Conservation (phyloP, 306 rosid species). For the Medicago ruthenica region DNA sequence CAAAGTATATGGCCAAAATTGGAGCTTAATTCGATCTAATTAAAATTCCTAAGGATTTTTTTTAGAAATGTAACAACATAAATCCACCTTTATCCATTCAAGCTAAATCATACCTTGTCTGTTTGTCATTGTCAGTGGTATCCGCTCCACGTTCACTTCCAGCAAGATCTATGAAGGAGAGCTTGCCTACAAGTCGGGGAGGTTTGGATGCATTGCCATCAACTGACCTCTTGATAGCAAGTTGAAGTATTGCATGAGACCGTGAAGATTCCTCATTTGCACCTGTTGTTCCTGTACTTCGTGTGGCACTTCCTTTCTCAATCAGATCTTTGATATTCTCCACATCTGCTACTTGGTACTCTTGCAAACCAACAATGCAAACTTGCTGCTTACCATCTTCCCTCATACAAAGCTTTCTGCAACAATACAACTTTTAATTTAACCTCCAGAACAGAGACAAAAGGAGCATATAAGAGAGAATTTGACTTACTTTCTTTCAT, state of each 20-base stretch:
- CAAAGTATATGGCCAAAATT: constrained; percentile 1
- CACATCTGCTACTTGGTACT: constrained; percentile 89
- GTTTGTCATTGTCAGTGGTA: constrained; percentile 97
- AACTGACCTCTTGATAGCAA: constrained; percentile 83
- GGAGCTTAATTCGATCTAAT: constrained; percentile 12
- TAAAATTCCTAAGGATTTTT: not conserved
- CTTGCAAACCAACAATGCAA: constrained; percentile 98
- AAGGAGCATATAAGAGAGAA: constrained; percentile 25
- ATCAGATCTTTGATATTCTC: constrained; percentile 93
- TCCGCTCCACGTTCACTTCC: constrained; percentile 99
- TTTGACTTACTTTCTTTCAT: constrained; percentile 81
- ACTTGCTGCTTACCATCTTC: constrained; percentile 99
- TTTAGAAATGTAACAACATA: constrained; percentile 8
- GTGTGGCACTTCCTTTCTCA: constrained; percentile 90
- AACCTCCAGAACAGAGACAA: constrained; percentile 36
- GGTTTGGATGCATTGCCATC: constrained; percentile 91
- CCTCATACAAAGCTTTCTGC: constrained; percentile 98
- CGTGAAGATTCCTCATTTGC: constrained; percentile 99
- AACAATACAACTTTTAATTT: constrained; percentile 38
- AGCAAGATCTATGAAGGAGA: constrained; percentile 98
- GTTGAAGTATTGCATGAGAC: constrained; percentile 99
- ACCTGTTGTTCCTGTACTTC: constrained; percentile 98
- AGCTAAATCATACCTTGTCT: constrained; percentile 69
- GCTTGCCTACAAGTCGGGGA: constrained; percentile 90
- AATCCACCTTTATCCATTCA: constrained; percentile 29